Evolutionary conservation across 768 basidiomycete genomes (phyloP).

Genomic region (Peribolospora kevripleyi): DNA sequence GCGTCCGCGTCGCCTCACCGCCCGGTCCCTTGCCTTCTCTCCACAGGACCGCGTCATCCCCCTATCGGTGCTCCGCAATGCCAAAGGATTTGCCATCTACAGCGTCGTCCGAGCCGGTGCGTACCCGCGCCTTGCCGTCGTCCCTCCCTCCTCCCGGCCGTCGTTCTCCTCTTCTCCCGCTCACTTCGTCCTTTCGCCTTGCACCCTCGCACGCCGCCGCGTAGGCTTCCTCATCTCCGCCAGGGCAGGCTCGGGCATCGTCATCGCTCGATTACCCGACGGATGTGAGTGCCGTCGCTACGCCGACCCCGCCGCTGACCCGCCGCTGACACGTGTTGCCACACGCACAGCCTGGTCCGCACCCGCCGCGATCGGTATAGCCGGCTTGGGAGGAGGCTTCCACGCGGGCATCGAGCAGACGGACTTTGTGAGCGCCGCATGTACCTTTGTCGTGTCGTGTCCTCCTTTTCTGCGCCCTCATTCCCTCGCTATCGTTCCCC

Average conservation of each 20-base stretch:
- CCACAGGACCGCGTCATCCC: slow-evolving; percentile 11
- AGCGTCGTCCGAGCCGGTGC: slow-evolving; percentile 10
- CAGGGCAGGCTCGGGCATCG: slow-evolving; percentile 13
- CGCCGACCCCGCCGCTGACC: neutral
- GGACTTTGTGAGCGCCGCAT: slow-evolving; percentile 12
- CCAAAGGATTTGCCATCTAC: slow-evolving; percentile 11
- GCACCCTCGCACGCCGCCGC: too few species aligned
- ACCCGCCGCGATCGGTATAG: slow-evolving; percentile 82
- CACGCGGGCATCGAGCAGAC: slow-evolving; percentile 24
- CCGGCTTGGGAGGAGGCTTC: slow-evolving; percentile 66
- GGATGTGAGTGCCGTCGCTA: slow-evolving; percentile 2
- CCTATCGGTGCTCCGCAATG: slow-evolving; percentile 9
- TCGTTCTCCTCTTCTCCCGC: too few species aligned
- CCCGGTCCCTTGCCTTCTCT: too few species aligned
- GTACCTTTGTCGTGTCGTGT: neutral
- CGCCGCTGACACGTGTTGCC: neutral
- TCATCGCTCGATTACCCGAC: slow-evolving; percentile 8
- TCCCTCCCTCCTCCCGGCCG: too few species aligned
- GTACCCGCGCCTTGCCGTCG: too few species aligned
- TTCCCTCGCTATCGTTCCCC: slow-evolving; percentile 18
- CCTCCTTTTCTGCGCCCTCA: neutral
- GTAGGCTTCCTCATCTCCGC: slow-evolving; percentile 12
- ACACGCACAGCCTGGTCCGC: slow-evolving; percentile 52
- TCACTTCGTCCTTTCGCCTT: too few species aligned
- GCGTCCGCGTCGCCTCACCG: too few species aligned